Evolutionary conservation across 176 grass and related monocot species (phyloP).

Genomic region (Triticum timopheevii): DNA sequence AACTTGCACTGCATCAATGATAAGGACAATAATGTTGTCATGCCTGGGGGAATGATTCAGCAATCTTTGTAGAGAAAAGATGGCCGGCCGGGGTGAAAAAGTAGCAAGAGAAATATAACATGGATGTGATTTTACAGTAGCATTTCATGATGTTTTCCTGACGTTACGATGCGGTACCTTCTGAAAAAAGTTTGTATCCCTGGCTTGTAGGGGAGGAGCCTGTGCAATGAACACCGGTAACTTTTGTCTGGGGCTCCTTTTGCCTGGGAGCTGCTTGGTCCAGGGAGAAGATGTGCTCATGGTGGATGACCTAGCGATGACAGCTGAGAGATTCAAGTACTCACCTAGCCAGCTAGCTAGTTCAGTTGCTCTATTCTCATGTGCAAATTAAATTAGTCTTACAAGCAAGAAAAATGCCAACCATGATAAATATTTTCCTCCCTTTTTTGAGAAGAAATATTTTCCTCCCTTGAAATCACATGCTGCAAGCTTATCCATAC

Average conservation of each 20-base stretch:
- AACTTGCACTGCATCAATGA: conserved; percentile 27
- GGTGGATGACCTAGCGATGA: conserved; percentile 23
- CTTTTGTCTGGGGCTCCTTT: conserved; percentile 49
- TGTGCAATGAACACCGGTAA: conserved; percentile 28
- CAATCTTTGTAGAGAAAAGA: conserved; percentile 48
- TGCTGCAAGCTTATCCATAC: neutral
- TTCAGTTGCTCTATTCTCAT: neutral
- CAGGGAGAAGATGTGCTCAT: conserved; percentile 4
- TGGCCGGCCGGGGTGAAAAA: neutral
- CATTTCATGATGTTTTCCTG: conserved; percentile 46
- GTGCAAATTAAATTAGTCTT: neutral
- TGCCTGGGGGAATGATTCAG: conserved; percentile 21
- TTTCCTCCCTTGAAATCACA: neutral
- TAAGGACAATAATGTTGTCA: conserved; percentile 38
- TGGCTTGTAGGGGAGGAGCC: conserved; percentile 29
- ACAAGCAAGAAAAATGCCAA: neutral
- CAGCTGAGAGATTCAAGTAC: conserved; percentile 12
- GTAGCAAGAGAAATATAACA: neutral
- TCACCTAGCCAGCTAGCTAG: conserved; percentile 7
- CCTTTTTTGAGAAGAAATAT: neutral
- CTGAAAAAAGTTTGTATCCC: conserved; percentile 47
- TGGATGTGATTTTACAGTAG: conserved; percentile 50
- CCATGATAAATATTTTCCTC: neutral
- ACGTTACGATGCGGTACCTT: conserved; percentile 38
- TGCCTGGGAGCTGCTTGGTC: conserved; percentile 27